These are phyloP conservation scores for Puccinia polysora DNA, from an alignment of 1,284 basidiomycete genomes.

Conservation along the genomic window DNA sequence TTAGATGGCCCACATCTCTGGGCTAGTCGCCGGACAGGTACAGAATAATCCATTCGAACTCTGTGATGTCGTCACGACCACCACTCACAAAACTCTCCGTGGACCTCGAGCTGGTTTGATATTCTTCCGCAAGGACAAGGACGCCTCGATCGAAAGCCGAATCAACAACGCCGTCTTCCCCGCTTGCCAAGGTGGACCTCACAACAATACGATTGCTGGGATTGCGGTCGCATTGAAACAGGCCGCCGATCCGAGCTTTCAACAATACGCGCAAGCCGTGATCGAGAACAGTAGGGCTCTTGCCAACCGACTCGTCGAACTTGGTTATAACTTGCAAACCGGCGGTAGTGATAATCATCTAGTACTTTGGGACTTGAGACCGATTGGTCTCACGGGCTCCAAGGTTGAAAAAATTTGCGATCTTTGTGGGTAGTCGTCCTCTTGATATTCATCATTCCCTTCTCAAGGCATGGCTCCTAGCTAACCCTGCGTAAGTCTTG, in stretches of 20 bases:
- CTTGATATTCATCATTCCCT: constrained; percentile 55
- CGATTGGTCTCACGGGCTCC: constrained; percentile 88
- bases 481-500: constrained; percentile 5
- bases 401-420: constrained; percentile 99
- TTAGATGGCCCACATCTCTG: constrained; percentile 97
- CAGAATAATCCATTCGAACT: constrained; percentile 89
- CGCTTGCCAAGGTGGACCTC: constrained; percentile 98
- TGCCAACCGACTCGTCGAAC: constrained; percentile 55
- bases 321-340: constrained; percentile 72
- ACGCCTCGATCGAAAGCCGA: constrained; percentile 81
- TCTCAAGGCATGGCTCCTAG: too few species aligned
- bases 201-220: constrained; percentile 98
- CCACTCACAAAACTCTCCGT: constrained; percentile 98
- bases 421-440: constrained; percentile 70
- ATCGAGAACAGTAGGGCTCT: constrained; percentile 78
- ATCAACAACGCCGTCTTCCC: constrained; percentile 99
- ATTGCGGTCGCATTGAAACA: constrained; percentile 94
- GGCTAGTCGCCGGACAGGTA: constrained; percentile 88
- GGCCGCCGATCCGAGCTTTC: constrained; percentile 59
- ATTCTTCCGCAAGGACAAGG: constrained; percentile 95
- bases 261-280: constrained; percentile 89
- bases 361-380: constrained; percentile 94
- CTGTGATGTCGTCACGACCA: constrained; percentile 96
- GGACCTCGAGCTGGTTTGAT: constrained; percentile 96
- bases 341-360: constrained; percentile 96